Percentiles rank a stretch among this genome's conserved stretches.
Evolutionary conservation across 352 stramenopile species (phyloP).

Genomic region (Peronosclerospora sorghi): DNA sequence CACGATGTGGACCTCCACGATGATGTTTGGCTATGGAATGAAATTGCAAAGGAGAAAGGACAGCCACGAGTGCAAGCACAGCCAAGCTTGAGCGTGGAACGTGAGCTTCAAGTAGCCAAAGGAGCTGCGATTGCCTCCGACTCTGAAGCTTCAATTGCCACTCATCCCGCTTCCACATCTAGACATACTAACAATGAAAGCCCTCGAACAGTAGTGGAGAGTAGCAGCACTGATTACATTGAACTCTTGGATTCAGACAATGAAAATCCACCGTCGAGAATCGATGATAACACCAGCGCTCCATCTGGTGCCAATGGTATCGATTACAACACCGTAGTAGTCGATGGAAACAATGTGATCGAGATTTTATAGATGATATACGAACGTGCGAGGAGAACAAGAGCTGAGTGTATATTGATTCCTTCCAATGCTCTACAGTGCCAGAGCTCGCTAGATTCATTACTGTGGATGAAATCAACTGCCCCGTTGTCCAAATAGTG

Average conservation of each 20-base stretch:
- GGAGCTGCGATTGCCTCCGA: not conserved
- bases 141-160: constrained; percentile 1
- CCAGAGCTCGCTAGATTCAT: no score
- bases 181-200: constrained; percentile 6
- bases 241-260: constrained; percentile 52
- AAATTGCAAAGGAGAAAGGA: constrained; percentile 55
- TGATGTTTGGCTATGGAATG: constrained; percentile 54
- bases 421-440: no score
- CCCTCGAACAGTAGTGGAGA: constrained; percentile 21
- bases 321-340: no score
- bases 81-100: not conserved
- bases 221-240: constrained; percentile 37
- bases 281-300: not conserved
- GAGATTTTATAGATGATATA: no score
- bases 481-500: no score
- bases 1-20: constrained; percentile 57
- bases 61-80: constrained; percentile 5
- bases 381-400: no score
- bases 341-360: no score
- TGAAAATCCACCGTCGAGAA: constrained; percentile 13
- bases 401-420: no score
- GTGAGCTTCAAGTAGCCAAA: not conserved
- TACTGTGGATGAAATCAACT: no score
- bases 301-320: no score
- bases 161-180: constrained; percentile 1